phyloP scores from a whole-genome alignment of 176 grass and related monocot genomes.

The Carex myosuroides region DNA sequence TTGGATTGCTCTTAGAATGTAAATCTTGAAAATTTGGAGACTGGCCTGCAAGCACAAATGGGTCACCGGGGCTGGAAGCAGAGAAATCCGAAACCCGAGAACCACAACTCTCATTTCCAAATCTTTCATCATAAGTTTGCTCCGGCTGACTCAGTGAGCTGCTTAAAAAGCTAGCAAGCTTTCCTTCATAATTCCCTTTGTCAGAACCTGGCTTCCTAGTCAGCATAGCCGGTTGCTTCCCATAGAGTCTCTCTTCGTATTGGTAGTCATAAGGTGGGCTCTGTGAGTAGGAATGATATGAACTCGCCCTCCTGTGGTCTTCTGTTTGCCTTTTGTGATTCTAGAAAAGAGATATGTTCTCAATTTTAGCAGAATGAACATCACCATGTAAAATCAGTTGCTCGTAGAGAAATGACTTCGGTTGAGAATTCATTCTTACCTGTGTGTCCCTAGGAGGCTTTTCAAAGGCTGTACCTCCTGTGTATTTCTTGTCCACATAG shows the following conservation, averaged over 20 bases:
- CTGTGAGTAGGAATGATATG: slow-evolving; percentile 86
- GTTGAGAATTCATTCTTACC: slow-evolving; percentile 26
- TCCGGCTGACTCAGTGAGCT: slow-evolving; percentile 47
- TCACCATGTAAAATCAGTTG: not conserved
- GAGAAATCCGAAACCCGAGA: slow-evolving; percentile 51
- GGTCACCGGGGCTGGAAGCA: slow-evolving; percentile 37
- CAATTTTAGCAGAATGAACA: not conserved
- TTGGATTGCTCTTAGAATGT: slow-evolving; percentile 28
- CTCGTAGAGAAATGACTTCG: not conserved
- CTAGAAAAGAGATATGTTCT: slow-evolving; percentile 26
- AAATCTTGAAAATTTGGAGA: slow-evolving; percentile 49
- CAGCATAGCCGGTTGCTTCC: slow-evolving; percentile 47
- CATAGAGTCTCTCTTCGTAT: slow-evolving; percentile 65
- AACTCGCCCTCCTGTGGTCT: slow-evolving; percentile 72
- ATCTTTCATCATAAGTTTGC: slow-evolving; percentile 42
- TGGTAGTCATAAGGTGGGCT: slow-evolving; percentile 82
- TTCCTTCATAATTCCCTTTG: slow-evolving; percentile 48
- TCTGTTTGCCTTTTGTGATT: slow-evolving; percentile 54
- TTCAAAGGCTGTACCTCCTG: slow-evolving; percentile 46
- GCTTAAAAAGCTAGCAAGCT: slow-evolving; percentile 54
- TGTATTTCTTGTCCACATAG: slow-evolving; percentile 73
- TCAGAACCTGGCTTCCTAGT: slow-evolving; percentile 92
- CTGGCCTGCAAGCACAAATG: slow-evolving; percentile 26
- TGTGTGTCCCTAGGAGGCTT: slow-evolving; percentile 88
- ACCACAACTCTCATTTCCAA: slow-evolving; percentile 44